These are phyloP conservation scores for Cytospora piceicola DNA, from an alignment of 2,329 filamentous ascomycete species.

Conservation along the genomic window DNA sequence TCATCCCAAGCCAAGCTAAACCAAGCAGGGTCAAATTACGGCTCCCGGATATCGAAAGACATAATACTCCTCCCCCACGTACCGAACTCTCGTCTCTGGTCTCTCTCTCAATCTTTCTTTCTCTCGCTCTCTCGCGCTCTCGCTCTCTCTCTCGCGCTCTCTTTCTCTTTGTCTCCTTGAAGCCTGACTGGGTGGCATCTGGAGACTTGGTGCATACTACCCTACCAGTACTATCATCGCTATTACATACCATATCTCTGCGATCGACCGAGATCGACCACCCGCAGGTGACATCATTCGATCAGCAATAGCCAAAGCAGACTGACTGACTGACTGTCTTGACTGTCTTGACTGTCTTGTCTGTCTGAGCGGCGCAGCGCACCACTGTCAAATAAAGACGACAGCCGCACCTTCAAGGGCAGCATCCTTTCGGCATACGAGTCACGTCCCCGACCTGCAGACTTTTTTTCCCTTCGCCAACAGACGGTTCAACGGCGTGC, in stretches of 20 bases:
- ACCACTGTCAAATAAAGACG: neutral
- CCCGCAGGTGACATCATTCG: neutral
- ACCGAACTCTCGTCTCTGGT: too few species aligned
- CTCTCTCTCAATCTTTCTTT: too few species aligned
- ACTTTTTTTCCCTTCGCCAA: neutral
- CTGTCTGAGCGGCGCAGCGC: neutral
- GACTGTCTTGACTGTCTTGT: too few species aligned
- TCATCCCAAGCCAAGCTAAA: neutral
- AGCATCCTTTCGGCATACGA: neutral
- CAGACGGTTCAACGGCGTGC: neutral
- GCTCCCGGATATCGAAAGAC: neutral
- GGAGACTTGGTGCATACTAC: too few species aligned
- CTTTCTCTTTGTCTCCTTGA: too few species aligned
- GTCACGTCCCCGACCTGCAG: neutral
- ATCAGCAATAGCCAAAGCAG: neutral
- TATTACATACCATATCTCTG: neutral
- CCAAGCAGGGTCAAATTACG: constrained; percentile 22
- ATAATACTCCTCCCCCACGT: too few species aligned
- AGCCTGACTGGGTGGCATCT: too few species aligned
- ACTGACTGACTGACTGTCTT: neutral
- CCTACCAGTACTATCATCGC: too few species aligned
- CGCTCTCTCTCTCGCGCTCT: too few species aligned
- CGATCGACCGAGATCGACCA: neutral
- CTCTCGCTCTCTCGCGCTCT: too few species aligned
- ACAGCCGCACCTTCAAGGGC: neutral